Evolutionary conservation across 1,284 basidiomycete genomes (phyloP).

Genomic region (Boletellus deceptivus): DNA sequence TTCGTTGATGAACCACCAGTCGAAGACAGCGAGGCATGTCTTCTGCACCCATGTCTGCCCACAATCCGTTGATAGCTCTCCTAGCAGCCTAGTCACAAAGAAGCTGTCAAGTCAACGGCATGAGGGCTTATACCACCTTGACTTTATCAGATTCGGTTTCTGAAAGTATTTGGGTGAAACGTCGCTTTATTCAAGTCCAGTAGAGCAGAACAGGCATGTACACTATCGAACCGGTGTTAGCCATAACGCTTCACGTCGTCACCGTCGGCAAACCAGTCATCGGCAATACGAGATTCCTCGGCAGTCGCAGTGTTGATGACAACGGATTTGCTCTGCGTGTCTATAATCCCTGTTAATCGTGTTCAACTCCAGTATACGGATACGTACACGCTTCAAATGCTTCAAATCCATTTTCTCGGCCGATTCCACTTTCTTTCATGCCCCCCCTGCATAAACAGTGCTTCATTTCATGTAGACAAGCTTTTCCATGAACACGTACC

Average conservation of each 20-base stretch:
- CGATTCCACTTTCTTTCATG: conserved; percentile 82
- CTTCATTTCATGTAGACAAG: conserved; percentile 1
- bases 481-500: conserved; percentile 44
- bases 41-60: not conserved
- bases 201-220: not conserved
- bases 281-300: conserved; percentile 53
- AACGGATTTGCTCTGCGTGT: conserved; percentile 78
- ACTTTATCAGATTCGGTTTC: not conserved
- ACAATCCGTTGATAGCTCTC: conserved; percentile 11
- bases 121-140: conserved; percentile 12
- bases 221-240: conserved; percentile 27
- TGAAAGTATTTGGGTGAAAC: too few species aligned
- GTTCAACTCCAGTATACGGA: not conserved
- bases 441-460: conserved; percentile 58
- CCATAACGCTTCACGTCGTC: conserved; percentile 56
- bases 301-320: conserved; percentile 66
- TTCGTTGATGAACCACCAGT: conserved; percentile 85
- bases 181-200: too few species aligned
- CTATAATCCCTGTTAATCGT: conserved; percentile 36
- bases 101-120: conserved; percentile 57
- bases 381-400: conserved; percentile 70
- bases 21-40: conserved; percentile 57
- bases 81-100: conserved; percentile 35
- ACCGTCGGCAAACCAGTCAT: conserved; percentile 77
- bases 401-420: conserved; percentile 78